Conservation (phyloP, 202 grass and related monocot species). For the Alloteropsis angusta region DNA sequence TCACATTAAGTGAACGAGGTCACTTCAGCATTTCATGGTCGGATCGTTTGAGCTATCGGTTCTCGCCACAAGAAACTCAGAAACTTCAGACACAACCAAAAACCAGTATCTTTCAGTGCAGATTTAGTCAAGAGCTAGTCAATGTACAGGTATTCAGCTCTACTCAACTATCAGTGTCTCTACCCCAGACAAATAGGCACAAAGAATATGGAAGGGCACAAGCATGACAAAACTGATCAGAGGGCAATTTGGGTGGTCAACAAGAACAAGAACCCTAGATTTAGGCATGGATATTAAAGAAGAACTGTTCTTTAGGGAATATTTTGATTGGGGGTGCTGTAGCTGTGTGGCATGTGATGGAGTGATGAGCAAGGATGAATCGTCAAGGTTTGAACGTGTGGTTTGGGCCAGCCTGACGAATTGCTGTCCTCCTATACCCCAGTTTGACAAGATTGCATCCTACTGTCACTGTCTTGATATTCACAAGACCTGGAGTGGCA, state of each 20-base stretch:
- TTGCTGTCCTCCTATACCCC: neutral
- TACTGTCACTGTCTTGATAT: constrained; percentile 33
- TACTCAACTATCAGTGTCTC: constrained; percentile 22
- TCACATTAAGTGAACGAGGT: neutral
- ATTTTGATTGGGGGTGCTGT: constrained; percentile 7
- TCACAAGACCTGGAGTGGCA: constrained; percentile 18
- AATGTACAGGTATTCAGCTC: constrained; percentile 3
- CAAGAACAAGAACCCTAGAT: constrained; percentile 53
- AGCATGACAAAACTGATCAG: constrained; percentile 25
- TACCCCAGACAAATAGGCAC: constrained; percentile 11
- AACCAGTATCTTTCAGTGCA: neutral
- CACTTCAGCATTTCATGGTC: constrained; percentile 1
- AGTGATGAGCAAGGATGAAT: constrained; percentile 10
- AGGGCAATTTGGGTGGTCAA: constrained; percentile 41
- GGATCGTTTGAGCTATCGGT: neutral
- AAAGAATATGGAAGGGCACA: neutral
- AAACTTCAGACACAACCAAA: constrained; percentile 10
- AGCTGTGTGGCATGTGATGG: constrained; percentile 9
- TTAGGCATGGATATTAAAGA: constrained; percentile 42
- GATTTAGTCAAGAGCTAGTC: constrained; percentile 3
- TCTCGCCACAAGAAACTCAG: neutral
- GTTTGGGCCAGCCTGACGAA: neutral
- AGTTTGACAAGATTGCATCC: constrained; percentile 28
- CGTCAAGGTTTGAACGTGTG: constrained; percentile 15
- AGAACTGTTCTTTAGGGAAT: constrained; percentile 28